Evolutionary conservation across 192 early-diverging fungal species (phyloP), one percentile per base, ranked within the genome.

Genomic region (Backusella mclennaniae): DNA sequence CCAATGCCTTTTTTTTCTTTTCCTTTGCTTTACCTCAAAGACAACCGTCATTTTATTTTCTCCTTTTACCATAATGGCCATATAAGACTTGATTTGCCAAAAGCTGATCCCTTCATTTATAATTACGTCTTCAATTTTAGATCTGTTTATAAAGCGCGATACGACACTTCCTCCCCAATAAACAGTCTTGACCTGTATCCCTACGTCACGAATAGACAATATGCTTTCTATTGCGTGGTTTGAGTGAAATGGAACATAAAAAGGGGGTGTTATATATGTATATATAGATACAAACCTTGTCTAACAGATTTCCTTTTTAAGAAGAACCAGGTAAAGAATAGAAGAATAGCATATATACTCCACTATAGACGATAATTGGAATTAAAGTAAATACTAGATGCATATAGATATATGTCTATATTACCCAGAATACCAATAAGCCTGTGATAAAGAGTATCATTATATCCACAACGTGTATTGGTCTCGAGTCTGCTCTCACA

Each of bases 61-160:
- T 15, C 81, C 89, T 56, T 84, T 85, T 14, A 92, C 87, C 52
- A 95, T 77, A 26, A 94, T 86, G 6, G 90, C 92, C 78, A 95
- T 77, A 77, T 94, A 94, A 41, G 90, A 90, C 36, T 89, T 89
- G 46, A 95, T 86, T 59, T 91, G 89, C 76, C 87, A 88, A 82
- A 92, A 83, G 2, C 89, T 91, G 23, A 95, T 93, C 1, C 84
- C 93, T 81, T 95, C 93, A 69, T 95, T 93, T 73, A 95, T 90
- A 68, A 95, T 86, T 8, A 95, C 84, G 74, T 93, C 88, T 4
- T 79, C 73, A 71, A 95, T 89, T 44, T 89, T 85, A 26, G 84
- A 83, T 44, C 85, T 72, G 71, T 89, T 91, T 73, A 95, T 91
- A 79, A 95, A 95, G 29, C 76, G 76, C 17, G 85, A 84, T 19